Conservation (phyloP, 148 eudicot species). For the Camellia japonica region DNA sequence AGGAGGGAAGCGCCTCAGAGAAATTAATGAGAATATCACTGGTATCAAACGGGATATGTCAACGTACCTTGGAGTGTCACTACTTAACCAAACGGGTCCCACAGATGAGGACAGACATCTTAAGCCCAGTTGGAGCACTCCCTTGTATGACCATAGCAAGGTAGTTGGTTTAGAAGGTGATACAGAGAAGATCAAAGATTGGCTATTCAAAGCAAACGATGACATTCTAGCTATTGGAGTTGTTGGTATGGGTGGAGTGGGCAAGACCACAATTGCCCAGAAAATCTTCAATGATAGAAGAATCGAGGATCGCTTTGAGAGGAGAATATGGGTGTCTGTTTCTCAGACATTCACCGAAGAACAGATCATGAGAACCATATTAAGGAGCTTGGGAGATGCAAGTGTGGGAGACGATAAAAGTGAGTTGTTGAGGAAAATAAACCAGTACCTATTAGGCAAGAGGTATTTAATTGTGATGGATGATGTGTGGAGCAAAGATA, state of each 20-base stretch:
- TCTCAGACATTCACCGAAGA: conserved; percentile 50
- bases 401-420: conserved; percentile 39
- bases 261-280: conserved; percentile 54
- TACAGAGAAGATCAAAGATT: conserved; percentile 44
- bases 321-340: conserved; percentile 58
- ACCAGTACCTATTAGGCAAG: conserved; percentile 47
- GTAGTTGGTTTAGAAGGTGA: conserved; percentile 53
- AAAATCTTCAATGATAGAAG: conserved; percentile 45
- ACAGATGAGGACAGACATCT: conserved; percentile 28
- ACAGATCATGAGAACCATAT: conserved; percentile 46
- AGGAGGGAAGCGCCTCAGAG: conserved; percentile 31
- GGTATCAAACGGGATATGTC: conserved; percentile 31
- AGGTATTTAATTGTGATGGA: conserved; percentile 57
- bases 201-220: conserved; percentile 41
- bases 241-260: conserved; percentile 64
- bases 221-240: conserved; percentile 44
- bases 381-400: conserved; percentile 53
- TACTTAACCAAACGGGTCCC: conserved; percentile 9
- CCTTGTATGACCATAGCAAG: conserved; percentile 50
- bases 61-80: conserved; percentile 27
- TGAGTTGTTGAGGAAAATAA: conserved; percentile 41
- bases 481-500: conserved; percentile 48
- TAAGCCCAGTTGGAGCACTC: conserved; percentile 46
- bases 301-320: conserved; percentile 40
- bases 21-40: conserved; percentile 34